These are phyloP conservation scores for Nymphaea colorata DNA, from an alignment of 164 flowering plant genomes.

Conservation along the genomic window DNA sequence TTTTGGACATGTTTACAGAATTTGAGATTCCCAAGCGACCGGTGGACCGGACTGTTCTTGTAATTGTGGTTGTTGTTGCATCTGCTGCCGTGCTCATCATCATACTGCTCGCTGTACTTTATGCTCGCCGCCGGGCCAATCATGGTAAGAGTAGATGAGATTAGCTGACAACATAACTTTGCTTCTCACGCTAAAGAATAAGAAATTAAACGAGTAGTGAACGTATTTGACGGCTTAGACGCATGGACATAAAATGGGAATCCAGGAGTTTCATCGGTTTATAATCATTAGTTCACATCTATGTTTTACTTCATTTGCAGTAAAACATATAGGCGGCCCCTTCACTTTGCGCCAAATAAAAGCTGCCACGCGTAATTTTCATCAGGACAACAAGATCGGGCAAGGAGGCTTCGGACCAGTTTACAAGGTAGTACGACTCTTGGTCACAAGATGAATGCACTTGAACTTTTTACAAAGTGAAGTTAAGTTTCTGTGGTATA, in stretches of 20 bases:
- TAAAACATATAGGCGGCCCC: not conserved
- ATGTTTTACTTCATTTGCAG: too few relatives aligned
- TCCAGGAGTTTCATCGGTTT: too few relatives aligned
- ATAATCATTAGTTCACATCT: too few relatives aligned
- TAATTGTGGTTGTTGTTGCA: not conserved
- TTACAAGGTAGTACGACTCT: constrained; percentile 34
- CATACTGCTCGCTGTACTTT: not conserved
- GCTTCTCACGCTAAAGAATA: too few relatives aligned
- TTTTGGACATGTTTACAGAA: not conserved
- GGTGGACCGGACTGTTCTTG: not conserved
- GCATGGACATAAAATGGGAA: too few relatives aligned
- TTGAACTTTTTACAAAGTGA: too few relatives aligned
- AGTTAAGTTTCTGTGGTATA: too few relatives aligned
- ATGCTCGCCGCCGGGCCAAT: not conserved
- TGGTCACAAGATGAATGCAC: not conserved
- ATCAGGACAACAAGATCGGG: constrained; percentile 39
- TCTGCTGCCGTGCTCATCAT: not conserved
- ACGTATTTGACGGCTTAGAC: too few relatives aligned
- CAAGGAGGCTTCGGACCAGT: constrained; percentile 67
- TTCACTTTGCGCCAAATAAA: constrained; percentile 38
- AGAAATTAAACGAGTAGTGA: too few relatives aligned
- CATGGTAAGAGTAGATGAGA: not conserved
- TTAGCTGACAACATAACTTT: too few relatives aligned
- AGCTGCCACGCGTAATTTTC: constrained; percentile 39
- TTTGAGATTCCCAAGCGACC: not conserved